Evolutionary conservation across 345 rosid species (phyloP).

Genomic region (Dipteronia dyeriana): DNA sequence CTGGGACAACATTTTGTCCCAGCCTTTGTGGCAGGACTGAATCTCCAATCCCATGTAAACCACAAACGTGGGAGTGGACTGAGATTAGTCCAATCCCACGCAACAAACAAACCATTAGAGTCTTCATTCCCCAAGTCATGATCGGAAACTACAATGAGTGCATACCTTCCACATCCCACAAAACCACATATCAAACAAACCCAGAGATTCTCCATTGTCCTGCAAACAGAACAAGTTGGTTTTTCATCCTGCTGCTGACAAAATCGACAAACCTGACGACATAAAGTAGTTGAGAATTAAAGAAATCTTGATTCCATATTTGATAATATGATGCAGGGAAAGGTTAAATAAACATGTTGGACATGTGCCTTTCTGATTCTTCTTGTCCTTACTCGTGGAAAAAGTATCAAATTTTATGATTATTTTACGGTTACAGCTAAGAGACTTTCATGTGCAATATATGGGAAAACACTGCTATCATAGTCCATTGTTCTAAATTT

Average conservation of each 20-base stretch:
- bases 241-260: conserved; percentile 91
- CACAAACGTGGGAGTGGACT: too few relatives aligned
- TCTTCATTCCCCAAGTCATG: conserved; percentile 1
- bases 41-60: too few relatives aligned
- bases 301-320: conserved; percentile 11
- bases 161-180: conserved; percentile 94
- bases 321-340: neutral
- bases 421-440: neutral
- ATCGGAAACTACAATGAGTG: neutral
- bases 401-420: neutral
- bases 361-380: neutral
- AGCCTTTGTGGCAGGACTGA: too few relatives aligned
- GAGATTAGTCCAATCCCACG: too few relatives aligned
- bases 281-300: neutral
- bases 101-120: neutral
- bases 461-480: neutral
- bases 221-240: conserved; percentile 77
- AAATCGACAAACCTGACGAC: conserved; percentile 72
- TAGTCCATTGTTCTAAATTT: neutral
- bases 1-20: too few relatives aligned
- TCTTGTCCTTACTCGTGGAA: neutral
- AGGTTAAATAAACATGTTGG: conserved; percentile 12
- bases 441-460: neutral
- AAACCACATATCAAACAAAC: conserved; percentile 91
- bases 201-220: conserved; percentile 82